Conservation (phyloP, 305 asterid species). For the Salvia sclarea region DNA sequence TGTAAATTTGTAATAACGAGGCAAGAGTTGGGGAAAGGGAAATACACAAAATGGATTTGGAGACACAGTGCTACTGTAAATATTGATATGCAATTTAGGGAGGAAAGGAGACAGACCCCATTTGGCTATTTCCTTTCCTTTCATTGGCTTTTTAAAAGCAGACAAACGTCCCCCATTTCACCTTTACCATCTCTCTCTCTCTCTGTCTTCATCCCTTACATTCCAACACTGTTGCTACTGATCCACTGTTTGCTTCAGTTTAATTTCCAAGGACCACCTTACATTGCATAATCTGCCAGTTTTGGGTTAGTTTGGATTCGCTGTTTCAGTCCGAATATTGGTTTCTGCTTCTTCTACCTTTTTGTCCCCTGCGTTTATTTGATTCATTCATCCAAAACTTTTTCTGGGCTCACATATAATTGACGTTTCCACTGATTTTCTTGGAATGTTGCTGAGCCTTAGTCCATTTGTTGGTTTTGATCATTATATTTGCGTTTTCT, state of each 20-base stretch:
- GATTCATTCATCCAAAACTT: slow-evolving; percentile 17
- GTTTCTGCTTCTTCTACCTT: not conserved
- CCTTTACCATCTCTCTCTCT: slow-evolving; percentile 30
- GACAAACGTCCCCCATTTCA: not conserved
- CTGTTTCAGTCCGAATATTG: slow-evolving; percentile 23
- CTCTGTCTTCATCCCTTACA: slow-evolving; percentile 43
- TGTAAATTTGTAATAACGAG: not conserved
- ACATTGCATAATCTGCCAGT: slow-evolving; percentile 47
- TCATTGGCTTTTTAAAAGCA: slow-evolving; percentile 1
- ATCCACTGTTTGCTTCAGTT: slow-evolving; percentile 10
- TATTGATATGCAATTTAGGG: not conserved
- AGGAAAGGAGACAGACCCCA: not conserved
- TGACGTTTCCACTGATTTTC: slow-evolving; percentile 9
- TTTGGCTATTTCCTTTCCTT: not conserved
- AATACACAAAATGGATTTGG: not conserved
- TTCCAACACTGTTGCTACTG: slow-evolving; percentile 33
- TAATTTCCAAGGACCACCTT: slow-evolving; percentile 10
- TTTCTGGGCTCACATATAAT: slow-evolving; percentile 32
- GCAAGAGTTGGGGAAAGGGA: not conserved
- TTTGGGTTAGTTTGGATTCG: slow-evolving; percentile 23
- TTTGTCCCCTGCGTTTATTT: slow-evolving; percentile 10
- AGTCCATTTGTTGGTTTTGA: slow-evolving; percentile 17
- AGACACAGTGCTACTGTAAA: not conserved
- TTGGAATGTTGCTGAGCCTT: slow-evolving; percentile 8
- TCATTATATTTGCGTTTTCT: slow-evolving; percentile 19